Base-by-base conservation (phyloP, 805 yeast genomes). In the Helenozyma baotianmanensis region DNA sequence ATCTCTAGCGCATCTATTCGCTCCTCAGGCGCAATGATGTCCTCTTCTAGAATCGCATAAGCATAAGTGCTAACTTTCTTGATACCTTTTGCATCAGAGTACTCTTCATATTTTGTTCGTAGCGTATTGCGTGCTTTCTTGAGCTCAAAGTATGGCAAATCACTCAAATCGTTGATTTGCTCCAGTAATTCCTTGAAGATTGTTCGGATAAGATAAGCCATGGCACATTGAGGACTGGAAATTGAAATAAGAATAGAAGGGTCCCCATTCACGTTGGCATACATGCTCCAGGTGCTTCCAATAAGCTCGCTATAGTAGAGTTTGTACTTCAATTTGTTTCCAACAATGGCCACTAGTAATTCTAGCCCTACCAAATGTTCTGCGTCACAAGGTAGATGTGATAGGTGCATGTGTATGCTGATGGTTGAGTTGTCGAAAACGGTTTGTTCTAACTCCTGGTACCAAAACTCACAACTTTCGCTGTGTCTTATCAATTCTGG, bases 1-100 rank as follows among this genome's bases (percentile, higher is more conserved):
- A 68, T 65, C 39, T 80, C 82, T 22, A 81, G 47, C 0, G 74
- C 72, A n/a, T 72, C 75, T 11, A 74, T 43, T 42, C 87, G 59
- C 21, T 74, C 75, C 16, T 77, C 74, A 2, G 79, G 40, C 1
- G 69, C 48, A 76, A 79, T 76, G 19, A 74, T 61, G 28, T 68
- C 57, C 37, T 74, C 74, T 40, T 83, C 94, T 22, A 82, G 42
- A 0, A 73, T 58, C 12, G 74, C 66, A 26, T 72, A 49, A 0
- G 76, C 48, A 0, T 79, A 80, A 9, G 76, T 56, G 3, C 74
- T 56, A 0, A 78, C 74, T 29, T 73, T 51, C 11, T 64, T 58
- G 3, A 75, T 55, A 1, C 84, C 72, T 27, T 66, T 65, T 2
- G 65, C 59, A 5, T 62, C 54, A 2, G 55, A 48, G 6, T 79